Evolutionary conservation across 176 grass and related monocot species (phyloP).

Genomic region (Otatea glauca): DNA sequence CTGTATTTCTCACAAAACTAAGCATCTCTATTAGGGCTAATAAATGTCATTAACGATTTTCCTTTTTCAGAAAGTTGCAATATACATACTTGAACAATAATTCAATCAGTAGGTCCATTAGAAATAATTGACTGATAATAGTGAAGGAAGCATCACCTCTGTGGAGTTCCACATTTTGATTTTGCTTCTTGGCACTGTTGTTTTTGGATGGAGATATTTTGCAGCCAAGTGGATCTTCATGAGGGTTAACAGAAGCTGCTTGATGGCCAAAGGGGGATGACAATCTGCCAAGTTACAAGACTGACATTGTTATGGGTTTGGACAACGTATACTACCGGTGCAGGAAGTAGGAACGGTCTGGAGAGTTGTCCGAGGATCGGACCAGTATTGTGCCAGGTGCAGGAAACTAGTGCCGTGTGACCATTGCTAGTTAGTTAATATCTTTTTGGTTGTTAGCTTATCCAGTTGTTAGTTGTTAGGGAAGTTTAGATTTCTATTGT

Average conservation of each 20-base stretch:
- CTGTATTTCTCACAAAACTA: background rate
- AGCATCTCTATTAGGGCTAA: conserved; percentile 5
- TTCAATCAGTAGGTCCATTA: background rate
- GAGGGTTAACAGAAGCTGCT: conserved; percentile 47
- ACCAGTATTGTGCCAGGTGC: too few relatives aligned
- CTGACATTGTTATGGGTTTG: too few relatives aligned
- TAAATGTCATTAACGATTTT: conserved; percentile 10
- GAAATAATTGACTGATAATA: conserved; percentile 27
- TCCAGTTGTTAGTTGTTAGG: too few relatives aligned
- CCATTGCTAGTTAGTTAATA: too few relatives aligned
- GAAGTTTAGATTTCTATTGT: too few relatives aligned
- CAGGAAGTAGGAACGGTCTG: too few relatives aligned
- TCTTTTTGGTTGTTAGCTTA: too few relatives aligned
- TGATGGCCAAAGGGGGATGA: conserved; percentile 49
- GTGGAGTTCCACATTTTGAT: conserved; percentile 51
- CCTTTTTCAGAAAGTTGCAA: conserved; percentile 3
- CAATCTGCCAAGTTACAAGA: conserved; percentile 55
- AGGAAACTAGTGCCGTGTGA: too few relatives aligned
- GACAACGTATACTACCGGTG: too few relatives aligned
- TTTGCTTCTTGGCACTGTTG: conserved; percentile 37
- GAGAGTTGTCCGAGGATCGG: too few relatives aligned
- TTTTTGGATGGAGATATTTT: conserved; percentile 45
- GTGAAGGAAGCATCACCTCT: conserved; percentile 53
- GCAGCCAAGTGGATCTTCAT: conserved; percentile 42
- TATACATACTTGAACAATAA: background rate